These are phyloP conservation scores for Primulina eburnea DNA, from an alignment of 257 asterid species.

Conservation along the genomic window DNA sequence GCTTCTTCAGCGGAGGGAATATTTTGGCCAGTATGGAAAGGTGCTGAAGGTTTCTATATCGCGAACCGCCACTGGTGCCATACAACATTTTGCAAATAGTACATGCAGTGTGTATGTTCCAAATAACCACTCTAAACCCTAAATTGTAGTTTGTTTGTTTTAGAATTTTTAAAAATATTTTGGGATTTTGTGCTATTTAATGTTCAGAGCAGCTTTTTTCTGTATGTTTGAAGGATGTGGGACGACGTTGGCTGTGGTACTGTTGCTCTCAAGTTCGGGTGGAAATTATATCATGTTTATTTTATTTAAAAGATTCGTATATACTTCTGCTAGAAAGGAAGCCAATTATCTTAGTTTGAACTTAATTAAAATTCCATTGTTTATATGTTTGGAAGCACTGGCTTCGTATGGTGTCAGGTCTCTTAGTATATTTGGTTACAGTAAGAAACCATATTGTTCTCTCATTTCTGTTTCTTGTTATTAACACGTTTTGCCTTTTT, in stretches of 20 bases:
- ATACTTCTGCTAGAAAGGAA: background rate
- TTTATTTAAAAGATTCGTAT: no score
- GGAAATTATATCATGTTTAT: background rate
- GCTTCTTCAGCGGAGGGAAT: constrained; percentile 82
- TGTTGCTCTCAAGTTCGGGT: background rate
- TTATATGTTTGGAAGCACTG: background rate
- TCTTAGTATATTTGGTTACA: background rate
- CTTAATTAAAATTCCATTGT: background rate
- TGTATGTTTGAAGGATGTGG: background rate
- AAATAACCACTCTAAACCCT: background rate
- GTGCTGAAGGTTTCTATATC: constrained; percentile 92
- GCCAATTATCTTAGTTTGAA: background rate
- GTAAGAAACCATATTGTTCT: background rate
- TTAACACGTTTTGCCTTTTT: constrained; percentile 5
- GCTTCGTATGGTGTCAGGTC: no score
- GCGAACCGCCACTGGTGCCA: constrained; percentile 82
- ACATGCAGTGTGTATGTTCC: constrained; percentile 95
- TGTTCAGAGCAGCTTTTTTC: background rate
- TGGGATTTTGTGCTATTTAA: background rate
- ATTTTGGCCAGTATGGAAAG: constrained; percentile 89
- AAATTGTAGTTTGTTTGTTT: background rate
- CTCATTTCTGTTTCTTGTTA: constrained; percentile 9
- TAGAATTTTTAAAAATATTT: background rate
- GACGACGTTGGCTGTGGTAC: no score
- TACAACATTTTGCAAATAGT: constrained; percentile 85